Base-by-base conservation (phyloP, 192 early-diverging fungal genomes). In the Kickxella alabastrina region DNA sequence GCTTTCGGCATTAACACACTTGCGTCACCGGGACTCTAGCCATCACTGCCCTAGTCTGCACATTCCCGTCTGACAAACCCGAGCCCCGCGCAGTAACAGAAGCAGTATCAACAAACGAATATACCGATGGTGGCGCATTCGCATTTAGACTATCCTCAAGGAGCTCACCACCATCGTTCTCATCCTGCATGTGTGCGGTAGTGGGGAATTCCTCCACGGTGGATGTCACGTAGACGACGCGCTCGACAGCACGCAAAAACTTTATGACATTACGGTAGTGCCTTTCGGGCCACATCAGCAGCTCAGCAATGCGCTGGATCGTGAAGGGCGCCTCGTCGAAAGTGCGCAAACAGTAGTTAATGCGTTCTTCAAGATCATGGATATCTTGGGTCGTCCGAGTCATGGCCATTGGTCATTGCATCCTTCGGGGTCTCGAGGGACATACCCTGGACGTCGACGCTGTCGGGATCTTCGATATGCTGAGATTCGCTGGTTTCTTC, bases 301-400 rank as follows among this genome's bases (percentile, higher is more conserved):
- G 59, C 47, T 77, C 74, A 31, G 59, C 58, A 3, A 77, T 65
- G 14, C 74, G 61, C 44, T 77, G 74, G 15, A 77, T 70, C 1
- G 74, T 77, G 37, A 77, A 77, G 6, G 74, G 74, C 12, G 74
- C 64, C 6, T 74, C 70, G 32, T 66, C 70, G 34, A 74, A 74
- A 12, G 70, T 59, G 25, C 57, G 70, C 47, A 74, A 42, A 19
- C 55, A 58, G 52, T 74, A 66, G 12, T 44, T 46, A 27, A 74
- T 62, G 1, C 70, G 63, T 19, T 62, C 64, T 23, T 74, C 63
- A 3, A 74, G 52, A 18, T 74, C 70, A 35, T 47, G 54, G 14
- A 68, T 56, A 19, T 63, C 60, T 17, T 51, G 32, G 13, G 46
- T 27, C 13, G 35, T n/a, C n/a, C n/a, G n/a, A n/a, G n/a, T n/a